Evolutionary conservation across 2,329 filamentous ascomycete species (phyloP), one percentile per base, ranked within the genome.

Genomic region (Alternaria angustiovoidea): DNA sequence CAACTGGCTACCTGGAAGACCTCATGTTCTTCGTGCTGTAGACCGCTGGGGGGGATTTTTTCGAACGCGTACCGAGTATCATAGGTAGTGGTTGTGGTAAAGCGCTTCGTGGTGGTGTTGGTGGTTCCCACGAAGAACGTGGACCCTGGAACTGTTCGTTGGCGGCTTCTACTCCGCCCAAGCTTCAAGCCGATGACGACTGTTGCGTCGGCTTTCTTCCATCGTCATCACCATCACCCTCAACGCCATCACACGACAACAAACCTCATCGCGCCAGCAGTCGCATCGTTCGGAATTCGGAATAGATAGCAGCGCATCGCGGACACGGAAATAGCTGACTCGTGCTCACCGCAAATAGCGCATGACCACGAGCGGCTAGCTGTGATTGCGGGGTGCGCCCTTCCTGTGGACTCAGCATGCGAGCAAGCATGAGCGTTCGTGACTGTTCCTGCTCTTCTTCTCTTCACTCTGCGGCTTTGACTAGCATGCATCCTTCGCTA

Each of bases 301-400:
- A 51, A 32, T 47, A 14, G 9, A 39, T 39, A 9, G 11, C 53
- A 57, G 11, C 8, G 32, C 26, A 12, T 24, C 26, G 18, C 28
- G 34, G 34, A 24, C 32, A 42, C 26, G 26, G 39, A 24, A 47
- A 47, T 22, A 36, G 28, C 54, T 48, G 53, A 58, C 54, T 51
- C 54, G 51, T 51, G 36, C 28, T 54, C 54, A 59, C 53, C 62
- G 60, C 57, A 63, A 44, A 39, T 57, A 46, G 53, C 46, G 54
- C 34, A 49, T 57, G 58, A 47, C 47, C 54, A 46, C 42, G 42
- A 42, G 56, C 51, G 56, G 56, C 59, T 64, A 64, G 59, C 59
- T 59, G 57, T 61, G 59, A 67, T 48, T 60, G 65, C 61, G 65
- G 61, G 63, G 65, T 61, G 57, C 61, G 51, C 59, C 44, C 54